Percentiles rank a stretch among this genome's conserved stretches.
Evolutionary conservation across 306 rosid species (phyloP).

Genomic region (Amphicarpaea edgeworthii): DNA sequence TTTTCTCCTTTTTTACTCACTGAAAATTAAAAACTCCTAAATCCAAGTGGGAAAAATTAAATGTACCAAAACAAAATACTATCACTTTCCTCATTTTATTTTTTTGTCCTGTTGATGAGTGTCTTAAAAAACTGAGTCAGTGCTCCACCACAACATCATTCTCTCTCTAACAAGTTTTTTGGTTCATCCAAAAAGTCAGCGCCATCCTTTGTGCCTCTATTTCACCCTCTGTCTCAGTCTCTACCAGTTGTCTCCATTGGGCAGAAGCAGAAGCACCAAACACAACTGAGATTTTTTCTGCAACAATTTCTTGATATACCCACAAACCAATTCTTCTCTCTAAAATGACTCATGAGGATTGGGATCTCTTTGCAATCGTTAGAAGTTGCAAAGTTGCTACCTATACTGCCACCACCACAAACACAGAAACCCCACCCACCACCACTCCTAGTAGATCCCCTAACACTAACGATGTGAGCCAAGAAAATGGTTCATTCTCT

Average conservation of each 20-base stretch:
- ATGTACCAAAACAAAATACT: no score
- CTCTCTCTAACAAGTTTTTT: conserved; percentile 17
- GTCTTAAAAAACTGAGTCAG: conserved; percentile 52
- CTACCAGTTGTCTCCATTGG: conserved; percentile 19
- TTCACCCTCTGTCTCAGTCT: conserved; percentile 33
- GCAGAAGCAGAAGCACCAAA: not conserved
- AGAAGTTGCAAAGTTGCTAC: conserved; percentile 58
- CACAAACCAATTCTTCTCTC: not conserved
- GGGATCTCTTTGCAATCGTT: conserved; percentile 86
- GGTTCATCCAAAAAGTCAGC: conserved; percentile 59
- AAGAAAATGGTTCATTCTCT: conserved; percentile 48
- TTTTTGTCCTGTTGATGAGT: no score
- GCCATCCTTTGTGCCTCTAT: conserved; percentile 56
- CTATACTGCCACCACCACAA: conserved; percentile 12
- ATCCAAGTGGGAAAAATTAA: conserved; percentile 32
- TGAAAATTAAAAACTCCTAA: conserved; percentile 12
- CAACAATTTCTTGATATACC: conserved; percentile 31
- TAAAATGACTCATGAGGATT: conserved; percentile 60
- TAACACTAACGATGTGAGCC: conserved; percentile 37
- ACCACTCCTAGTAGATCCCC: not conserved
- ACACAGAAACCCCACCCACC: conserved; percentile 1
- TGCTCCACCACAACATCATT: conserved; percentile 54
- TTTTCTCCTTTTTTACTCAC: conserved; percentile 26
- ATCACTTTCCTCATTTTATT: no score
- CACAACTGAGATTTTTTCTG: not conserved